Base-by-base conservation (phyloP, 2,329 filamentous ascomycete genomes). In the Salinomyces thailandicus region DNA sequence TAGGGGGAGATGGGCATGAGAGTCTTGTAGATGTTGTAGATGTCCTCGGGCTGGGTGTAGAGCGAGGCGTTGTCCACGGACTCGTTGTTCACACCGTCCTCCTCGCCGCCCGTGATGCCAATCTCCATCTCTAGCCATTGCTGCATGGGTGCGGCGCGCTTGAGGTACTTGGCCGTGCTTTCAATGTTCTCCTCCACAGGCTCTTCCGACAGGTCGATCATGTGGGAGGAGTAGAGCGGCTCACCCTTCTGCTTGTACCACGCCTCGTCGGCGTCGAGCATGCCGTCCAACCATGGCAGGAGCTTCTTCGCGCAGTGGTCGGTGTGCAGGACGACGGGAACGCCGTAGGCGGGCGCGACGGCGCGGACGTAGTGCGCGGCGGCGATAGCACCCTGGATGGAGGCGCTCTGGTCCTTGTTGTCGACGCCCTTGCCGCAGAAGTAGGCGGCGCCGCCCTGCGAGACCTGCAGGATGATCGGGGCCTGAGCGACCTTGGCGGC, bases 251-350 rank as follows among this genome's bases (percentile, higher is more conserved):
- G 64, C 80, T 95, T 93, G 81, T 93, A 95, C 73, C 87, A 89
- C 43, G 71, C 73, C 77, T 96, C 91, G 59, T 96, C 91, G 53
- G 80, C 89, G 47, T 91, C 86, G 53, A 96, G 68, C 79, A 95
- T 87, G 62, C 87, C 87, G 60, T 95, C 87, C 62, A 96, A 72
- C 89, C 89, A 96, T 45, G 91, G 91, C 39, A 96, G 79, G 42
- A 96, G 85, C 80, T 96, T 96, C 83, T 96, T 96, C 62, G 91
- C 89, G 69, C 89, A 94, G 74, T 96, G 91, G 65, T 98, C 91
- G 61, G 89, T 93, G 77, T 95, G 87, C 42, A 96, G 79, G 55
- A 96, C 72, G 52, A 94, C 85, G 57, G 89, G 89, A 50, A 96
- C 70, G 53, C 81, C 85, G 68, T 98, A 98, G 52, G 75, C 53